Conservation (phyloP, 495 filamentous ascomycete species). For the Daldinia decipiens region DNA sequence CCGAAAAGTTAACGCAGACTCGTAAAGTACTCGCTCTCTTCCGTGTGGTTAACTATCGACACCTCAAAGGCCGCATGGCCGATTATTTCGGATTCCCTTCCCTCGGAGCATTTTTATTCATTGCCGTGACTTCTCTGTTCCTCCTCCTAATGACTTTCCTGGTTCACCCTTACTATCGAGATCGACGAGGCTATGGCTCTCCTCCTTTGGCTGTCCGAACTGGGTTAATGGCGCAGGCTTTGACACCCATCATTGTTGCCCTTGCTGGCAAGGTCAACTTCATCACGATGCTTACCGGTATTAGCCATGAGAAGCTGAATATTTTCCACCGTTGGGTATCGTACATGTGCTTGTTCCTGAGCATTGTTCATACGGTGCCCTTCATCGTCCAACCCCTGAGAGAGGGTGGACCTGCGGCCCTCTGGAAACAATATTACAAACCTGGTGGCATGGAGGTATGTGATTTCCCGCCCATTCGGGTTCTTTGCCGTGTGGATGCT, state of each 20-base stretch:
- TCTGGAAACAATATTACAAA: conserved; percentile 46
- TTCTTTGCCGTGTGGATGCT: neutral
- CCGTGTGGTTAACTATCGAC: conserved; percentile 48
- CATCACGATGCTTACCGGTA: conserved; percentile 63
- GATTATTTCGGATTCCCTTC: conserved; percentile 47
- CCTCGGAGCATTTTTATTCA: conserved; percentile 38
- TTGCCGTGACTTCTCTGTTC: conserved; percentile 31
- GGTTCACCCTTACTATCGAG: conserved; percentile 51
- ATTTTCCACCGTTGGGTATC: conserved; percentile 63
- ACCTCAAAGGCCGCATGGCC: conserved; percentile 35
- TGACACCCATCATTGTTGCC: conserved; percentile 62
- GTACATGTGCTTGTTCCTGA: conserved; percentile 63
- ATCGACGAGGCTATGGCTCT: conserved; percentile 48
- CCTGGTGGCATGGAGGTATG: conserved; percentile 41
- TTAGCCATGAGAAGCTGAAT: conserved; percentile 66
- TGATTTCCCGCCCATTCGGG: neutral
- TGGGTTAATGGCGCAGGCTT: conserved; percentile 62
- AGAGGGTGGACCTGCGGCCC: conserved; percentile 41
- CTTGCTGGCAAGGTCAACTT: conserved; percentile 53
- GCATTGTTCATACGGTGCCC: conserved; percentile 64
- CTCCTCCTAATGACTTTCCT: conserved; percentile 49
- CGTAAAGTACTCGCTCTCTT: conserved; percentile 39
- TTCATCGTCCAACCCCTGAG: conserved; percentile 56
- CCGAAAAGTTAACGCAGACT: conserved; percentile 6
- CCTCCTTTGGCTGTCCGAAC: conserved; percentile 63